A percentile compares a stretch with the other conserved stretches of the same genome.
Conservation (phyloP, 306 rosid genomes). For the Castanea sativa region DNA sequence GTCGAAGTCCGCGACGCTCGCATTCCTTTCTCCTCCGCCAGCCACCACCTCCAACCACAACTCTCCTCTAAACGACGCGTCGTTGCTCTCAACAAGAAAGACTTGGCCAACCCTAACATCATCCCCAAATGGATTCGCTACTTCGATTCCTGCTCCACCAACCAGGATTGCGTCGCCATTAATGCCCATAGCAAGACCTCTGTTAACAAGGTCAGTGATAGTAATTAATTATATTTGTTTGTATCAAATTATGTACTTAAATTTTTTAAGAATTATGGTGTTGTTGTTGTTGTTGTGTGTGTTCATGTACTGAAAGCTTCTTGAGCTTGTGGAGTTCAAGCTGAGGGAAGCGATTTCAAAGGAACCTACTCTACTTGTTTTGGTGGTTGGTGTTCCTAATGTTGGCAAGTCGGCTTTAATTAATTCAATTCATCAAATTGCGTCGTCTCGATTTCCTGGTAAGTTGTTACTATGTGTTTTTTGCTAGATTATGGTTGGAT, state of each 20-base stretch:
- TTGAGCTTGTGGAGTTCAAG: constrained; percentile 75
- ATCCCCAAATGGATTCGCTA: constrained; percentile 80
- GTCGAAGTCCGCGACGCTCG: constrained; percentile 88
- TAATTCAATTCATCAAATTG: constrained; percentile 82
- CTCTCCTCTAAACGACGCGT: constrained; percentile 72
- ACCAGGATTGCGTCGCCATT: constrained; percentile 70
- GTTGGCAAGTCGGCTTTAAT: constrained; percentile 88
- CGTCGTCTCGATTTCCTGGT: constrained; percentile 71
- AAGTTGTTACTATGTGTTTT: not conserved
- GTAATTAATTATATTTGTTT: no score
- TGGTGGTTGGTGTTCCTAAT: constrained; percentile 96
- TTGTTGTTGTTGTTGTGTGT: no score
- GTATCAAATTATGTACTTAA: no score
- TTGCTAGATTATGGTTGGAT: not conserved
- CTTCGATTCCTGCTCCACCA: constrained; percentile 42
- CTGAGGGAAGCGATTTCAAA: constrained; percentile 68
- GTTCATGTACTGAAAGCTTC: constrained; percentile 44
- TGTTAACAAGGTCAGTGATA: constrained; percentile 50
- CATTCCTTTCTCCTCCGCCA: constrained; percentile 77
- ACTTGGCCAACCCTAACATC: constrained; percentile 84
- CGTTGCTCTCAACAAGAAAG: constrained; percentile 79
- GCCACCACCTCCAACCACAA: constrained; percentile 60
- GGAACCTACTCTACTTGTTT: constrained; percentile 89
- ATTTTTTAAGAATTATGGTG: no score
- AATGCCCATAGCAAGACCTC: constrained; percentile 84